phyloP scores from a whole-genome alignment of 2,329 filamentous ascomycete genomes.

The Penicillium olsonii region DNA sequence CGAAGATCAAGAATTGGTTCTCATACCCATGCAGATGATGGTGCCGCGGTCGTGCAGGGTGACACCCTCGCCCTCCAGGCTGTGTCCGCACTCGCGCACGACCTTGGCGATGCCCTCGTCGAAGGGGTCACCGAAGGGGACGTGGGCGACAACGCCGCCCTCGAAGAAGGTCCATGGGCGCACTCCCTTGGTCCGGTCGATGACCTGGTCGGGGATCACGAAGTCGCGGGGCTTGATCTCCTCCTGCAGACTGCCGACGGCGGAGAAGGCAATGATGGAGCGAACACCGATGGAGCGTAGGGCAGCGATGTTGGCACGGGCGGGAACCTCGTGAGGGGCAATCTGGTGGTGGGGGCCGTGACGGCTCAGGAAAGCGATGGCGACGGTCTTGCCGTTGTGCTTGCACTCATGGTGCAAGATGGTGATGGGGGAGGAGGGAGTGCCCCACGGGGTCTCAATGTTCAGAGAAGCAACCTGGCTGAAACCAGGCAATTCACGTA shows the following conservation, averaged over 20 bases:
- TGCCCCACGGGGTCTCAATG: slow-evolving; percentile 83
- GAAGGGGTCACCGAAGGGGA: slow-evolving; percentile 95
- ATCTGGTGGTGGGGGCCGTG: slow-evolving; percentile 87
- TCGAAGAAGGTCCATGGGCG: slow-evolving; percentile 92
- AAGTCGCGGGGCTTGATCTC: slow-evolving; percentile 95
- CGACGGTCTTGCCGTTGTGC: slow-evolving; percentile 60
- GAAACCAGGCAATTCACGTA: slow-evolving; percentile 84
- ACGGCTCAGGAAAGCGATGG: slow-evolving; percentile 87
- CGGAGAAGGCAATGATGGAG: slow-evolving; percentile 89
- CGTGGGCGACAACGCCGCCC: slow-evolving; percentile 82
- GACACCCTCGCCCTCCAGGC: slow-evolving; percentile 80
- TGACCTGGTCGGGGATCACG: slow-evolving; percentile 92
- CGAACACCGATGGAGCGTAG: slow-evolving; percentile 85
- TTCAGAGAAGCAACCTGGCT: slow-evolving; percentile 77
- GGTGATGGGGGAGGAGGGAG: slow-evolving; percentile 73
- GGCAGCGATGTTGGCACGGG: slow-evolving; percentile 97
- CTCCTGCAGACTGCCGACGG: slow-evolving; percentile 89
- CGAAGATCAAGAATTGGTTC: not conserved
- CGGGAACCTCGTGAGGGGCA: slow-evolving; percentile 92
- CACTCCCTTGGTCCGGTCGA: slow-evolving; percentile 94
- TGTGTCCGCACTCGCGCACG: slow-evolving; percentile 74
- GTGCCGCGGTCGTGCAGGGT: slow-evolving; percentile 81
- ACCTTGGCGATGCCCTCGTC: slow-evolving; percentile 75
- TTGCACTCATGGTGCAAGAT: slow-evolving; percentile 85
- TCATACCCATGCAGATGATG: slow-evolving; percentile 85